Evolutionary conservation across 2,329 filamentous ascomycete genomes (phyloP).

Genomic region (Paecilomyces formosus): DNA sequence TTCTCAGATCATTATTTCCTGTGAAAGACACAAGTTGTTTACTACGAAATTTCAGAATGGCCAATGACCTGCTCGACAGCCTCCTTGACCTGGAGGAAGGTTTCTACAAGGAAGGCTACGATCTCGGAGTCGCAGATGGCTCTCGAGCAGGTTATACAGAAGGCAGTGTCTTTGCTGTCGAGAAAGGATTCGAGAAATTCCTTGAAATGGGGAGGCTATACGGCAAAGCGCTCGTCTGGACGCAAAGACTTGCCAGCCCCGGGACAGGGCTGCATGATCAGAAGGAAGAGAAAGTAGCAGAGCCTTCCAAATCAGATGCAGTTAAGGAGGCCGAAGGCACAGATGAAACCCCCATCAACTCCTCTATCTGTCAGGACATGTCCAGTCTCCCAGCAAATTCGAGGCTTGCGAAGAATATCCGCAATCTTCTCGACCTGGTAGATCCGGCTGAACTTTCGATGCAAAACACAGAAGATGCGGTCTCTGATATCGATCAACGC

Average conservation of each 20-base stretch:
- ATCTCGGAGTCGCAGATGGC: constrained; percentile 68
- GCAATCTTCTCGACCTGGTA: constrained; percentile 65
- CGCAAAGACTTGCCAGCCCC: constrained; percentile 53
- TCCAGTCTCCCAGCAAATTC: constrained; percentile 48
- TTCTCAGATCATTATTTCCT: not conserved
- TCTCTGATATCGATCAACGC: constrained; percentile 86
- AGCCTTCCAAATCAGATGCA: not conserved
- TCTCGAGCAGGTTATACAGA: constrained; percentile 71
- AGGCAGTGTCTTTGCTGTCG: constrained; percentile 81
- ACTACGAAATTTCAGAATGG: constrained; percentile 18
- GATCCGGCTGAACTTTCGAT: constrained; percentile 71
- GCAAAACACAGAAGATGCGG: constrained; percentile 78
- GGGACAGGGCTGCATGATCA: constrained; percentile 5
- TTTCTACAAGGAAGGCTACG: constrained; percentile 79
- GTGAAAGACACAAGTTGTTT: not conserved
- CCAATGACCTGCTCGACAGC: constrained; percentile 47
- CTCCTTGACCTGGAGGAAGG: constrained; percentile 55
- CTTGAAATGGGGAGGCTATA: constrained; percentile 70
- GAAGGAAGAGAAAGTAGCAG: not conserved
- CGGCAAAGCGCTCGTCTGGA: constrained; percentile 77
- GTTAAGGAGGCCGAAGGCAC: not conserved
- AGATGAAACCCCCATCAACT: constrained; percentile 14
- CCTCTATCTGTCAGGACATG: constrained; percentile 30
- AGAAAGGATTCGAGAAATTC: constrained; percentile 93
- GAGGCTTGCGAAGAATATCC: constrained; percentile 69